These are phyloP conservation scores for Gossypium stocksii DNA, from an alignment of 345 rosid species.

Conservation along the genomic window DNA sequence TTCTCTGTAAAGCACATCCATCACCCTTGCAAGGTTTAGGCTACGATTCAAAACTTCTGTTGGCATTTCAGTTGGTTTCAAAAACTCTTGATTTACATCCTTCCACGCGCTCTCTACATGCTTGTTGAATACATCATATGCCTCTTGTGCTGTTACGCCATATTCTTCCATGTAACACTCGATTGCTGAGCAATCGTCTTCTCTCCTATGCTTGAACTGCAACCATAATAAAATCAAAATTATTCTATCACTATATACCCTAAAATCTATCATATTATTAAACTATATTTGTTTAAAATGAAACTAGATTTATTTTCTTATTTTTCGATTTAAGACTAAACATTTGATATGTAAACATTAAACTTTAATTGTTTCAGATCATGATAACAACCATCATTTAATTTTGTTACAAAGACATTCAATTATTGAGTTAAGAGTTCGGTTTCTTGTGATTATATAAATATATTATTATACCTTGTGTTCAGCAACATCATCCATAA, in stretches of 20 bases:
- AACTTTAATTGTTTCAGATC: too few species aligned
- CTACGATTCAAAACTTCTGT: neutral
- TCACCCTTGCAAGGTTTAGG: slow-evolving; percentile 10
- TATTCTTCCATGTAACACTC: slow-evolving; percentile 10
- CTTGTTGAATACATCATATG: neutral
- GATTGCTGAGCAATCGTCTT: neutral
- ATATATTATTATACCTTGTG: slow-evolving; percentile 1
- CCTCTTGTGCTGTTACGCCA: neutral
- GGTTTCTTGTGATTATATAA: neutral
- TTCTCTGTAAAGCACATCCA: slow-evolving; percentile 10
- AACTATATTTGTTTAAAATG: too few species aligned
- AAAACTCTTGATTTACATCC: neutral
- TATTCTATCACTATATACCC: neutral
- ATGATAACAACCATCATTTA: too few species aligned
- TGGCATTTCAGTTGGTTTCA: neutral
- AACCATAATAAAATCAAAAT: neutral
- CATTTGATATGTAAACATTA: too few species aligned
- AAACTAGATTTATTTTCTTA: too few species aligned
- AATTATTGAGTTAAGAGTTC: neutral
- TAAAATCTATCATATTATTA: too few species aligned
- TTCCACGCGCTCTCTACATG: slow-evolving; percentile 1
- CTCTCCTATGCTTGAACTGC: slow-evolving; percentile 2
- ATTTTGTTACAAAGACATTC: neutral
- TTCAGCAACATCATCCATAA: slow-evolving; percentile 31
- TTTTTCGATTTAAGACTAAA: too few species aligned